These are phyloP conservation scores for Daldinia sp. DNA, from an alignment of 2,329 filamentous ascomycete genomes.

Conservation along the genomic window DNA sequence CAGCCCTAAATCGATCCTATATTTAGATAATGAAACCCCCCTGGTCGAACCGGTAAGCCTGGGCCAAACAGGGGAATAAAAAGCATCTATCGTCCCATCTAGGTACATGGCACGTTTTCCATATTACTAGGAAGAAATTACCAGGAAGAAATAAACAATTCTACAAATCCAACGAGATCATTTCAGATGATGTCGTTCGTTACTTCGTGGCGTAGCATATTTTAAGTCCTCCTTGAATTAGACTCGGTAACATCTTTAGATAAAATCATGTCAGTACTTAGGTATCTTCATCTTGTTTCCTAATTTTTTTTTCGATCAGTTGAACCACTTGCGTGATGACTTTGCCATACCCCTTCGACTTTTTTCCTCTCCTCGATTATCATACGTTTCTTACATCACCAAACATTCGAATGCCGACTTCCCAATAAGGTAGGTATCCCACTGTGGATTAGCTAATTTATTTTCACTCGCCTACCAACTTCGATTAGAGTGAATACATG, in stretches of 20 bases:
- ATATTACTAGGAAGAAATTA: no score
- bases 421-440: no score
- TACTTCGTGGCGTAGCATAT: conserved; percentile 16
- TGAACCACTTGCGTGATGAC: neutral
- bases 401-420: neutral
- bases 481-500: neutral
- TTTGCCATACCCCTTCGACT: neutral
- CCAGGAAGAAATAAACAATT: neutral
- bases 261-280: neutral
- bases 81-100: neutral
- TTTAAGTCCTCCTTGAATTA: neutral
- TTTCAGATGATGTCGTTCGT: neutral
- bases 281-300: neutral
- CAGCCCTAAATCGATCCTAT: conserved; percentile 10
- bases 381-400: neutral
- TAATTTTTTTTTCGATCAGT: neutral
- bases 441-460: neutral
- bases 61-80: neutral
- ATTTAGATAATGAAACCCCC: conserved; percentile 17
- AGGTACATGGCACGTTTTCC: conserved; percentile 14
- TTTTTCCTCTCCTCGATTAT: neutral
- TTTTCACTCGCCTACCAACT: neutral
- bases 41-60: conserved; percentile 16
- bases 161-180: neutral
- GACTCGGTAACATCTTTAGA: neutral